Conservation (phyloP, 2,329 filamentous ascomycete genomes). For the Calonectria fujianensis region DNA sequence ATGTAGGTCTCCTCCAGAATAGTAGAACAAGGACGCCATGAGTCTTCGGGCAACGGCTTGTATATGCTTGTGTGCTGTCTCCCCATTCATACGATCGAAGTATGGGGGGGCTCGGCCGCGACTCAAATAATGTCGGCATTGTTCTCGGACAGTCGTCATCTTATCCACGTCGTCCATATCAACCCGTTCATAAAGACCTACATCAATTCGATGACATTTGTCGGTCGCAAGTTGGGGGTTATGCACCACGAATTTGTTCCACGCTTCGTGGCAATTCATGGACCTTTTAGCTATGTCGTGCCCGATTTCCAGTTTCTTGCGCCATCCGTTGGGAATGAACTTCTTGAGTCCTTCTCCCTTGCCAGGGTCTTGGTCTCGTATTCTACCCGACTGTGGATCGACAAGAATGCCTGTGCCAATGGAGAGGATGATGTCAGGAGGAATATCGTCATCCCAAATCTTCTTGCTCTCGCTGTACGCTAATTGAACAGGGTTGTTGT, state of each 20-base stretch:
- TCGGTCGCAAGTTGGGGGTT: background rate
- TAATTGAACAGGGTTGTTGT: slow-evolving; percentile 36
- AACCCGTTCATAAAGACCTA: background rate
- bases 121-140: background rate
- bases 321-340: background rate
- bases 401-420: slow-evolving; percentile 18
- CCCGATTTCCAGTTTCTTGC: background rate
- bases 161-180: background rate
- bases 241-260: background rate
- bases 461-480: slow-evolving; percentile 23
- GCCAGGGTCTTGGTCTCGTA: background rate
- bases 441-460: slow-evolving; percentile 30
- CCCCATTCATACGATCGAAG: background rate
- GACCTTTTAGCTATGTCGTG: background rate
- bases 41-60: background rate
- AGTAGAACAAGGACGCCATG: slow-evolving; percentile 1
- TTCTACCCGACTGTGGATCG: background rate
- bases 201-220: background rate
- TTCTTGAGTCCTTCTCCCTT: background rate
- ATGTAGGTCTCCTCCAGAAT: background rate
- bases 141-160: background rate
- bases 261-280: background rate
- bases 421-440: slow-evolving; percentile 38
- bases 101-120: background rate
- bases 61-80: background rate